Evolutionary conservation across 2,329 filamentous ascomycete species (phyloP), one percentile per base, ranked within the genome.

Genomic region (Mycosphaerella arachidis): DNA sequence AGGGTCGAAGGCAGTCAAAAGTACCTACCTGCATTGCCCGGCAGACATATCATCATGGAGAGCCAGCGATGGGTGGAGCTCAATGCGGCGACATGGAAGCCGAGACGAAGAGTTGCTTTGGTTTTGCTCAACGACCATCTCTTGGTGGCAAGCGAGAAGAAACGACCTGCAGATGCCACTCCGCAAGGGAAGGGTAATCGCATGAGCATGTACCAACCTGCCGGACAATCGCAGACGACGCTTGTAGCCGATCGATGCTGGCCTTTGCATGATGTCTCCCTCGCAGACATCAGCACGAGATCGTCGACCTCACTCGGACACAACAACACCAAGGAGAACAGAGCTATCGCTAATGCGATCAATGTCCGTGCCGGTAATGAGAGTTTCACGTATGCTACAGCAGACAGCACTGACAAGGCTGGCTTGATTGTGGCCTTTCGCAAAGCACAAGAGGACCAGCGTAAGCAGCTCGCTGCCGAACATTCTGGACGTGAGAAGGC

Each of bases 1-100:
- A 90, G 89, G 48, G 91, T 99, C n/a, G 94, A 97, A 74, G 93
- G 93, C 1, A 96, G 92, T 9, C 94, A 99, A 71, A 97, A 97
- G 74, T 99, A 96, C 71, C 79, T 99, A 10, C 94, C 94, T 13
- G 94, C 92, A 57, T 84, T 92, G 20, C 86, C 90, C 20, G 93
- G 92, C n/a, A 87, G 94, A 43, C 95, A 97, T 73, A 92, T 99
- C 50, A 86, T 97, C 1, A 87, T 96, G 73, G 93, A 97, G 74
- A 96, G 92, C 4, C 89, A 91, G 1, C 85, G 89, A 52, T 99
- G 94, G 94, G 90, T 97, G 60, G 93, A 99, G 77, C 81, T 99
- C 62, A 95, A 99, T 76, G 95, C 94, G 64, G 94, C 94, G 10
- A 99, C 94, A 0, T 97, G 96, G 86, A 97, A 96, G 75, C 91